Evolutionary conservation across 2,329 filamentous ascomycete genomes (phyloP), one percentile per base, ranked within the genome.

Genomic region (Xylariaceae sp.): DNA sequence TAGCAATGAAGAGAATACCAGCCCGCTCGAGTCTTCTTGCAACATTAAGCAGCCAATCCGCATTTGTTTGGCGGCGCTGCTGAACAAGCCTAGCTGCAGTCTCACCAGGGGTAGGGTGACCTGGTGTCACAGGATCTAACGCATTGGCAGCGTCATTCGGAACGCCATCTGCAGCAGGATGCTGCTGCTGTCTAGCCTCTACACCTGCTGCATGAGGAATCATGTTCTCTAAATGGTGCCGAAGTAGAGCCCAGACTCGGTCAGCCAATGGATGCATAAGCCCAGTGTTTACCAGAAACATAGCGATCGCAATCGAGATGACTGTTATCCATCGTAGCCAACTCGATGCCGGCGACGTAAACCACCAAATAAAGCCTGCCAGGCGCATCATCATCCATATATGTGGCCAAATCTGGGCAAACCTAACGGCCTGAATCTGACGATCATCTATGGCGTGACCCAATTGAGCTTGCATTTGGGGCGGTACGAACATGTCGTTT

Each of bases 291-390:
- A 82, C 67, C n/a, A 85, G 73, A 61, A 88, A 84, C 23, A 87
- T 76, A 37, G 78, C 73, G 30, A 82, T 65, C 5, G 84, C 82
- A 37, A 85, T 74, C 5, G 76, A 73, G 48, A 82, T 74, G 18
- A 87, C 78, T 17, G 80, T 79, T 6, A 83, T 66, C 80, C 81
- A 86, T 52, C 84, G 79, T 7, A 78, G 78, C 83, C 83, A 87
- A 66, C 79, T 85, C 1, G 79, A 76, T 50, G 79, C 77, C 0
- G 81, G 79, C 8, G 79, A 79, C 0, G 84, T 86, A 62, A 88
- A 87, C 72, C 85, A 84, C 82, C 83, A 88, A 10, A 87, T 78
- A 68, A 88, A 86, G 4, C 83, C 72, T 9, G 77, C 75, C 7
- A 88, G 72, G 6, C 85, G 79, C 42, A 84, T 73, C 1, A 86